A percentile compares a stretch with the other conserved stretches of the same genome.
These are phyloP conservation scores for Cicer bijugum DNA, from an alignment of 306 rosid genomes.

Conservation along the genomic window DNA sequence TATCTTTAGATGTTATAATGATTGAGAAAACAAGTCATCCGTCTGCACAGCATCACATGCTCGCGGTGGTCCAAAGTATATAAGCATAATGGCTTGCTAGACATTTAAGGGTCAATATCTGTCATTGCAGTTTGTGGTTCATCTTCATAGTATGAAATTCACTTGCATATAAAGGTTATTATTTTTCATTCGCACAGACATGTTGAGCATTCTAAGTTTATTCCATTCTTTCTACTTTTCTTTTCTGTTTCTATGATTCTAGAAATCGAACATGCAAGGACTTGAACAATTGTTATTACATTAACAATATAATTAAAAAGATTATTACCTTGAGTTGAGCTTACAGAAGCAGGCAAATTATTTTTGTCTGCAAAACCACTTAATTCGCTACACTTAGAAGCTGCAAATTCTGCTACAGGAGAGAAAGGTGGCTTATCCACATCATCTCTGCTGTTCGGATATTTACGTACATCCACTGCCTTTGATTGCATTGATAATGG, in stretches of 20 bases:
- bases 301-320: conserved; percentile 18
- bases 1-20: conserved; percentile 20
- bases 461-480: conserved; percentile 65
- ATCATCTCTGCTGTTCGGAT: conserved; percentile 71
- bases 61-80: neutral
- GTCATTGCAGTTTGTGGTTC: conserved; percentile 16
- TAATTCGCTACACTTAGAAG: conserved; percentile 60
- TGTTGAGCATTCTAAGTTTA: conserved; percentile 5
- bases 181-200: neutral
- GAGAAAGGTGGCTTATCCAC: conserved; percentile 63
- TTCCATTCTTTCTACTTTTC: neutral
- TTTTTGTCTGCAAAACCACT: conserved; percentile 60
- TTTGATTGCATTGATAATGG: conserved; percentile 70
- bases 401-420: conserved; percentile 60
- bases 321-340: conserved; percentile 61
- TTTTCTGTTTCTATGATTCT: neutral
- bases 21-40: conserved; percentile 26
- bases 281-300: neutral
- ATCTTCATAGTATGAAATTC: neutral
- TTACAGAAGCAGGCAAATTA: conserved; percentile 56
- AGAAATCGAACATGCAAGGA: neutral
- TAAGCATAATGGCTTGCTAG: conserved; percentile 15
- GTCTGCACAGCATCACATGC: conserved; percentile 6
- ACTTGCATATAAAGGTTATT: neutral
- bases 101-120: conserved; percentile 25